Percentiles rank a stretch among this genome's conserved stretches.
Conservation (phyloP, 345 rosid species). For the Gossypium anomalum region DNA sequence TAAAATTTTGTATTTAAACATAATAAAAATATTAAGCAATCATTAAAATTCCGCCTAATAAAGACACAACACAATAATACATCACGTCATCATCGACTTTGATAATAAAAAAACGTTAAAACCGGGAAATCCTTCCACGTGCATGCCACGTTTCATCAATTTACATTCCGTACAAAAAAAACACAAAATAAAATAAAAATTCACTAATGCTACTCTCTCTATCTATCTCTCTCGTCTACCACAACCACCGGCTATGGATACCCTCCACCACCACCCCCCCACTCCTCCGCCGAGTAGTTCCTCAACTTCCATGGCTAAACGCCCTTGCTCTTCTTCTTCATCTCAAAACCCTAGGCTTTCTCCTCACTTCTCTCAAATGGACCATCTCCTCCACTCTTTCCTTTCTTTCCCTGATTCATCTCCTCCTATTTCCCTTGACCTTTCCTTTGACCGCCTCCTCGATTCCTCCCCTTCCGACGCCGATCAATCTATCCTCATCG, state of each 20-base stretch:
- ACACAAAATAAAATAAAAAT: not conserved
- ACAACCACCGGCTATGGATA: slow-evolving; percentile 41
- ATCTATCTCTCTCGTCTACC: not conserved
- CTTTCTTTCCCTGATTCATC: slow-evolving; percentile 44
- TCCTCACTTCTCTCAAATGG: slow-evolving; percentile 28
- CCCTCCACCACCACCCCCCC: slow-evolving; percentile 30
- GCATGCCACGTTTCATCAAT: slow-evolving; percentile 20
- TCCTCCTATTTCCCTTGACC: slow-evolving; percentile 39
- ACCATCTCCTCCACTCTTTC: slow-evolving; percentile 43
- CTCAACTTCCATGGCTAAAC: slow-evolving; percentile 48
- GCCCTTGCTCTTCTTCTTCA: slow-evolving; percentile 43
- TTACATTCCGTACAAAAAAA: not conserved
- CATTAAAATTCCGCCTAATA: not conserved
- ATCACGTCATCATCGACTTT: not conserved
- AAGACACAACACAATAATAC: not conserved
- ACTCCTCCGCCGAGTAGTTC: slow-evolving; percentile 13
- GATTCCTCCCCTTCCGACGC: slow-evolving; percentile 44
- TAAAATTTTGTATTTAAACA: not conserved
- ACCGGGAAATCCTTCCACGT: not conserved
- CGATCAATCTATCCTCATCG: slow-evolving; percentile 52
- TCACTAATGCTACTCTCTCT: not conserved
- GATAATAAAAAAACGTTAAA: not conserved
- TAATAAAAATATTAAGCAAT: not conserved
- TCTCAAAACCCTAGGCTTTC: slow-evolving; percentile 23
- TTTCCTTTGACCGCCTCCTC: slow-evolving; percentile 60